A percentile compares a stretch with the other conserved stretches of the same genome.
Evolutionary conservation across 176 grass and related monocot genomes (phyloP).

Genomic region (Stipa capillata): DNA sequence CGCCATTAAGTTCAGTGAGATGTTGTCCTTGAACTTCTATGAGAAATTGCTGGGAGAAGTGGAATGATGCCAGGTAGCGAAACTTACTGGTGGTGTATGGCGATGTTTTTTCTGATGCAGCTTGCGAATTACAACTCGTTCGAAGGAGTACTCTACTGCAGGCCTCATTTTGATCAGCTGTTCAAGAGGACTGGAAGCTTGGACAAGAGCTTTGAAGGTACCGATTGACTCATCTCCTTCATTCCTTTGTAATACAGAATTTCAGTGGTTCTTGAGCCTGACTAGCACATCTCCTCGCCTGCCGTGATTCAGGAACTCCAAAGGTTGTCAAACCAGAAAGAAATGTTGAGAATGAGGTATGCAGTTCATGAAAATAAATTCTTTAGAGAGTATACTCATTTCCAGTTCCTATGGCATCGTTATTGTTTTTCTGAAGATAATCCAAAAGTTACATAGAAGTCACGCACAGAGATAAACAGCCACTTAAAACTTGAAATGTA

Average conservation of each 20-base stretch:
- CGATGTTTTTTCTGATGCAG: slow-evolving; percentile 25
- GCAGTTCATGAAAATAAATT: neutral
- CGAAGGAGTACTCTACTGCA: slow-evolving; percentile 94
- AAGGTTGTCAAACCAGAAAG: slow-evolving; percentile 97
- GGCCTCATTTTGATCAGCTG: slow-evolving; percentile 92
- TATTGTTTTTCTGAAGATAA: neutral
- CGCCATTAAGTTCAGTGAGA: too few species aligned
- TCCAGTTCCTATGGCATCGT: neutral
- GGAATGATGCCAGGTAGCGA: neutral
- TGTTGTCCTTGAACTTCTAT: neutral
- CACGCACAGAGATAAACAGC: neutral
- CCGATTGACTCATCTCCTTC: neutral
- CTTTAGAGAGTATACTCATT: neutral
- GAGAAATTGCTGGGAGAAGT: neutral
- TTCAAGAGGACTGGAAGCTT: slow-evolving; percentile 98
- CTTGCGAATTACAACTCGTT: slow-evolving; percentile 96
- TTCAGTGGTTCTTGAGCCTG: slow-evolving; percentile 1
- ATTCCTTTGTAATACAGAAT: neutral
- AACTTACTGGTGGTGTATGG: neutral
- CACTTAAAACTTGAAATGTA: neutral
- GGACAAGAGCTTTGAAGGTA: slow-evolving; percentile 98
- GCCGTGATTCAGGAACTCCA: slow-evolving; percentile 63
- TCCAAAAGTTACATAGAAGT: neutral
- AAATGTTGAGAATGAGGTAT: slow-evolving; percentile 69
- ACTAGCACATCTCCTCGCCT: neutral